Conservation (phyloP, 805 yeast genomes). For the Cyberlindnera xylosilytica region DNA sequence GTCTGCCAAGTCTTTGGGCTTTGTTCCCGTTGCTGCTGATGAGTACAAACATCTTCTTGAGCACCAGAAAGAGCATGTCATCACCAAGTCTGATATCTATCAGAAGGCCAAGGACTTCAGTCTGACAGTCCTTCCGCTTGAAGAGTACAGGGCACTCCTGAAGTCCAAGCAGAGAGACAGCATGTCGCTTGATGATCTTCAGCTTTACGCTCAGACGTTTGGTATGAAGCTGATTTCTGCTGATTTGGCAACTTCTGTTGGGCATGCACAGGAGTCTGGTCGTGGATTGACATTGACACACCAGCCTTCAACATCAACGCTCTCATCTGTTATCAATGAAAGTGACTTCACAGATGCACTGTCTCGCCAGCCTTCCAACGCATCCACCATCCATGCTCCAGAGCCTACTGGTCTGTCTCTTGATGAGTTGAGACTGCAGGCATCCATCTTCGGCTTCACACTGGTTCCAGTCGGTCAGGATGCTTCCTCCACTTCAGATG, state of each 20-base stretch:
- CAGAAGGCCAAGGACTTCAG: constrained; percentile 39
- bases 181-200: constrained; percentile 30
- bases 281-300: constrained; percentile 5
- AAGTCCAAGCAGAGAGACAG: constrained; percentile 27
- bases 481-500: background rate
- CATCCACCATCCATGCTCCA: constrained; percentile 23
- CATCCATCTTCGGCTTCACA: constrained; percentile 17
- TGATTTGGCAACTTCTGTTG: constrained; percentile 24
- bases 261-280: background rate
- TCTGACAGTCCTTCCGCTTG: constrained; percentile 41
- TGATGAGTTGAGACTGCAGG: constrained; percentile 22
- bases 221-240: constrained; percentile 34
- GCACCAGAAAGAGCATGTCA: constrained; percentile 28
- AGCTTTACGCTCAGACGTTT: constrained; percentile 32
- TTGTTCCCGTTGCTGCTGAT: constrained; percentile 31
- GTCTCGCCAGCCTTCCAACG: constrained; percentile 24
- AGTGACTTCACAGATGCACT: constrained; percentile 31
- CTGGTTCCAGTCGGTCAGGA: constrained; percentile 12
- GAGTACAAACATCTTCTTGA: constrained; percentile 32
- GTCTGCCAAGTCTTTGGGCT: constrained; percentile 33
- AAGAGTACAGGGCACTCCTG: constrained; percentile 38
- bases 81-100: constrained; percentile 33
- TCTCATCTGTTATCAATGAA: constrained; percentile 25
- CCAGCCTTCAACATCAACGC: constrained; percentile 24
- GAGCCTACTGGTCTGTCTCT: constrained; percentile 7